phyloP scores from a whole-genome alignment of 345 rosid genomes.

The Durio zibethinus region DNA sequence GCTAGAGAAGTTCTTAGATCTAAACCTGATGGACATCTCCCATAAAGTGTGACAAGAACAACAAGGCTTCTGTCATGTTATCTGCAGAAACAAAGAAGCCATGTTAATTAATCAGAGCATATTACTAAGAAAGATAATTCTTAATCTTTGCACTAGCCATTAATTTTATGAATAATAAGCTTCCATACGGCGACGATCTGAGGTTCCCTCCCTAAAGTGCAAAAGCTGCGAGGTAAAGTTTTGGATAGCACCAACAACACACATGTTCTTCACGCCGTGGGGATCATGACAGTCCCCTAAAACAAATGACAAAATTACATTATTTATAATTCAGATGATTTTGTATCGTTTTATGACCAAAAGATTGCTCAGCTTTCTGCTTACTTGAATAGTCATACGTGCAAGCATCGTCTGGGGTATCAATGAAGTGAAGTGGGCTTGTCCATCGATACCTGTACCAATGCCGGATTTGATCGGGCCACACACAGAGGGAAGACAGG shows the following conservation, averaged over 20 bases:
- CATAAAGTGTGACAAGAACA: constrained; percentile 90
- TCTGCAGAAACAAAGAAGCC: constrained; percentile 34
- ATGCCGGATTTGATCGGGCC: constrained; percentile 83
- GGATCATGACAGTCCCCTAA: constrained; percentile 87
- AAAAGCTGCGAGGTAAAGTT: constrained; percentile 89
- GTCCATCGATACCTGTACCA: constrained; percentile 74
- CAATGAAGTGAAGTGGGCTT: constrained; percentile 73
- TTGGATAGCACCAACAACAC: constrained; percentile 83
- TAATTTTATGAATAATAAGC: background rate
- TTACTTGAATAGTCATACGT: constrained; percentile 52
- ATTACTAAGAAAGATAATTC: background rate
- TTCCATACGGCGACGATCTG: constrained; percentile 76
- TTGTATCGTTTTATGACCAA: background rate
- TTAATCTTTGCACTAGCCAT: background rate
- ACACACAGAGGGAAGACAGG: constrained; percentile 54
- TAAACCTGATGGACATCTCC: constrained; percentile 91
- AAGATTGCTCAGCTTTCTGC: background rate
- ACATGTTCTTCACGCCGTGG: constrained; percentile 54
- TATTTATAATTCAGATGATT: background rate
- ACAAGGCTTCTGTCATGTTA: constrained; percentile 87
- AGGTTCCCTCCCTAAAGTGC: constrained; percentile 74
- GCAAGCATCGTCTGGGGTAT: constrained; percentile 66
- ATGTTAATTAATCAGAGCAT: background rate
- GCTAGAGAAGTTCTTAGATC: background rate
- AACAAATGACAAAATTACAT: background rate